A percentile compares a stretch with the other conserved stretches of the same genome.
Evolutionary conservation across 2,329 filamentous ascomycete species (phyloP).

Genomic region (Pseudogymnoascus sp.): DNA sequence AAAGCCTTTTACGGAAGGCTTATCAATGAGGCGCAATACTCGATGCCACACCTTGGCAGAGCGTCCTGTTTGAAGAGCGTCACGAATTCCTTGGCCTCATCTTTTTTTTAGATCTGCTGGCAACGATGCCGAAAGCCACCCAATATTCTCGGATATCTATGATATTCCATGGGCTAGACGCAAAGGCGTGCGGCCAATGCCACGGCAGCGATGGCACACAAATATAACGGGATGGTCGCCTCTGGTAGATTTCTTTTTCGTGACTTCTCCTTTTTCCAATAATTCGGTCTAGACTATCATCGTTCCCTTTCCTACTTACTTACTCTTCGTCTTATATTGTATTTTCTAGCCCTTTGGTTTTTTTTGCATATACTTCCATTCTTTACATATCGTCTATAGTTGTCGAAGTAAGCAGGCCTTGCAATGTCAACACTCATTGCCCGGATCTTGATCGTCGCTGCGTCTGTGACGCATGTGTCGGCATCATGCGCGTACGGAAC

Average conservation of each 20-base stretch:
- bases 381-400: background rate
- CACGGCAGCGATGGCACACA: background rate
- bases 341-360: background rate
- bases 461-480: slow-evolving; percentile 25
- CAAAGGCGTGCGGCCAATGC: background rate
- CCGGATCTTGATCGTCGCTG: background rate
- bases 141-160: background rate
- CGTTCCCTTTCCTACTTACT: background rate
- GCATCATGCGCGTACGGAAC: slow-evolving; percentile 37
- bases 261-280: background rate
- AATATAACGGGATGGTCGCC: background rate
- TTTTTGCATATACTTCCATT: background rate
- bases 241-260: background rate
- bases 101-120: background rate
- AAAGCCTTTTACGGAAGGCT: background rate
- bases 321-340: background rate
- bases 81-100: slow-evolving; percentile 2
- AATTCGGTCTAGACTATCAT: background rate
- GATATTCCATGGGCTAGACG: background rate
- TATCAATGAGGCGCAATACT: background rate
- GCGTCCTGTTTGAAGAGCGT: background rate
- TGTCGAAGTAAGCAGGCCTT: slow-evolving; percentile 4
- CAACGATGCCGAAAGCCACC: background rate
- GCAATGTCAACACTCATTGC: background rate
- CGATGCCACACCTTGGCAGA: slow-evolving; percentile 5